These are phyloP conservation scores for Globisporangium recalcitrans DNA, from an alignment of 352 stramenopile genomes.

Conservation along the genomic window DNA sequence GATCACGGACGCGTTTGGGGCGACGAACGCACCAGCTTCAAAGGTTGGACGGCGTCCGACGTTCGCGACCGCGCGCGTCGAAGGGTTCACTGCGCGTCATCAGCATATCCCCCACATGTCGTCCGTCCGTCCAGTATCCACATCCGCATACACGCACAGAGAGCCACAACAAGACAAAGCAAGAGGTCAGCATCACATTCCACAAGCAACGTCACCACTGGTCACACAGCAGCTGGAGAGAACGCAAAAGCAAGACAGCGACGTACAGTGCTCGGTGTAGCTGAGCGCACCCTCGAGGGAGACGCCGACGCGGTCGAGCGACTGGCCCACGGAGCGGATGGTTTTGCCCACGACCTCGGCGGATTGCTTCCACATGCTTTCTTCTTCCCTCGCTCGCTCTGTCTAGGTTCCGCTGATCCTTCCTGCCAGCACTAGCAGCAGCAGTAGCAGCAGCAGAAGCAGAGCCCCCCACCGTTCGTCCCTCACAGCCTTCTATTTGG, in stretches of 20 bases:
- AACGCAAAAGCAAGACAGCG: background rate
- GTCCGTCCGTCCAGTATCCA: background rate
- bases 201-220: background rate
- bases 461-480: conserved; percentile 9
- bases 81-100: conserved; percentile 61
- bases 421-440: too few species aligned
- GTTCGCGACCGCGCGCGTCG: conserved; percentile 75
- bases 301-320: conserved; percentile 82
- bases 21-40: conserved; percentile 74
- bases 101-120: background rate
- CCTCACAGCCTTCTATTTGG: conserved; percentile 1
- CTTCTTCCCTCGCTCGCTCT: conserved; percentile 28
- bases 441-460: background rate
- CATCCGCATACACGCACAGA: background rate
- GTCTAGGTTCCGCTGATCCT: conserved; percentile 19
- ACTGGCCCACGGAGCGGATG: conserved; percentile 80
- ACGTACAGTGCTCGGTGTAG: conserved; percentile 87
- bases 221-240: background rate
- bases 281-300: conserved; percentile 70
- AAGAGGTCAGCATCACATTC: background rate
- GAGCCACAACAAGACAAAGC: background rate
- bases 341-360: conserved; percentile 73
- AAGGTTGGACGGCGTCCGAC: conserved; percentile 54
- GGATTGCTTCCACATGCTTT: conserved; percentile 58
- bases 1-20: conserved; percentile 90